Percentiles rank a stretch among this genome's conserved stretches.
Conservation (phyloP, 2,329 filamentous ascomycete species). For the Ascochyta lentis region DNA sequence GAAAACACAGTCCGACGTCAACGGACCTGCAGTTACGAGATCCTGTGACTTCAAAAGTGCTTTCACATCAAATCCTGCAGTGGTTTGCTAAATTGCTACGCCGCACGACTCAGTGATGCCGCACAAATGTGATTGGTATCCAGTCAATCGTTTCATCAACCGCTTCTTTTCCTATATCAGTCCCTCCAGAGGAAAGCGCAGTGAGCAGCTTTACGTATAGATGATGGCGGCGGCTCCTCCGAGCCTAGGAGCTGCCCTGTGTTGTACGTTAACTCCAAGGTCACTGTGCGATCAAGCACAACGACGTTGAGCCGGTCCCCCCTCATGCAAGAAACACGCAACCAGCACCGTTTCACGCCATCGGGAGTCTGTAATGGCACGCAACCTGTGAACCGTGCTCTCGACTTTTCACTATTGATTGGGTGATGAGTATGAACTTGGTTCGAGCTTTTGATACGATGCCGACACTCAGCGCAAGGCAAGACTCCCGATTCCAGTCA, state of each 20-base stretch:
- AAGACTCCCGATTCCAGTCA: conserved; percentile 1
- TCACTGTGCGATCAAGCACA: neutral
- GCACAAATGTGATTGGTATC: conserved; percentile 5
- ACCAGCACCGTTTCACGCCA: conserved; percentile 8
- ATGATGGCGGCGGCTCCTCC: conserved; percentile 4
- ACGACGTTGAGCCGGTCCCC: conserved; percentile 1
- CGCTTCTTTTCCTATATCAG: conserved; percentile 13
- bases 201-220: conserved; percentile 5
- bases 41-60: conserved; percentile 13
- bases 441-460: conserved; percentile 7
- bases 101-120: conserved; percentile 3
- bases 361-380: neutral
- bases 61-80: conserved; percentile 7
- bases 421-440: conserved; percentile 6
- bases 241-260: neutral
- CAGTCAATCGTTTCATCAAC: conserved; percentile 31
- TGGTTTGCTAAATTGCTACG: neutral
- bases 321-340: conserved; percentile 4
- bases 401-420: neutral
- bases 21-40: conserved; percentile 15
- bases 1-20: conserved; percentile 2
- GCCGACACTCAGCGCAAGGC: neutral
- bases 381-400: conserved; percentile 2
- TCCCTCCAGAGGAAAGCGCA: conserved; percentile 7
- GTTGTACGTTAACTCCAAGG: neutral